These are phyloP conservation scores for Ramaria sp. DNA, from an alignment of 768 basidiomycete species.

Conservation along the genomic window DNA sequence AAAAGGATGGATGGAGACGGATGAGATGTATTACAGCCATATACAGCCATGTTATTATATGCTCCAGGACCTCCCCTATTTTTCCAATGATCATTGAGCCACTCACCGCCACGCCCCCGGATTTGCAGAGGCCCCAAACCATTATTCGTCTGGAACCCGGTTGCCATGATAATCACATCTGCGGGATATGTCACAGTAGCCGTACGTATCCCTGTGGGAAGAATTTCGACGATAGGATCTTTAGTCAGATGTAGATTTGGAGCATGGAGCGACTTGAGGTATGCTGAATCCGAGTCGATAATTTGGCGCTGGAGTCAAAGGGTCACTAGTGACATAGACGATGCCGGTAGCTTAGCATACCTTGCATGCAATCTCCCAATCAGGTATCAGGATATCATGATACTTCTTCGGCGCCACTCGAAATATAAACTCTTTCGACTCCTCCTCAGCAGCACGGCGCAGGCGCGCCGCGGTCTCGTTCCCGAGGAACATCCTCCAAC, in stretches of 20 bases:
- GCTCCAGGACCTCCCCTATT: slow-evolving; percentile 10
- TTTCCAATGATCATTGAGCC: slow-evolving; percentile 11
- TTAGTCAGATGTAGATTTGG: slow-evolving; percentile 13
- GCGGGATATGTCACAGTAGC: slow-evolving; percentile 11
- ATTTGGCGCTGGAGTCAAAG: slow-evolving; percentile 12
- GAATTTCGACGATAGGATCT: slow-evolving; percentile 10
- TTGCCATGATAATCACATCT: slow-evolving; percentile 17
- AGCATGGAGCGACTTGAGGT: slow-evolving; percentile 12
- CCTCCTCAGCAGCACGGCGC: background rate
- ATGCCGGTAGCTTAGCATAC: background rate
- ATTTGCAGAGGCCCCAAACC: slow-evolving; percentile 12
- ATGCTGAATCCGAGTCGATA: slow-evolving; percentile 12
- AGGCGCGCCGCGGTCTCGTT: background rate
- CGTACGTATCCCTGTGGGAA: slow-evolving; percentile 11
- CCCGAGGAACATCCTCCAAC: background rate
- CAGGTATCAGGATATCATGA: slow-evolving; percentile 13
- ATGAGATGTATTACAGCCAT: background rate
- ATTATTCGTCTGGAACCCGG: slow-evolving; percentile 6
- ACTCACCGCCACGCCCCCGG: slow-evolving; percentile 10
- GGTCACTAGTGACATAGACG: no score
- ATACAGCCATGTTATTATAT: slow-evolving; percentile 7
- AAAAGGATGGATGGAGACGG: background rate
- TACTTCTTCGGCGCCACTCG: slow-evolving; percentile 14
- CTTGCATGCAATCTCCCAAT: slow-evolving; percentile 17
- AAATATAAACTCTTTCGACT: slow-evolving; percentile 11